phyloP scores from a whole-genome alignment of 306 rosid genomes.

The Sphenostylis stenocarpa region DNA sequence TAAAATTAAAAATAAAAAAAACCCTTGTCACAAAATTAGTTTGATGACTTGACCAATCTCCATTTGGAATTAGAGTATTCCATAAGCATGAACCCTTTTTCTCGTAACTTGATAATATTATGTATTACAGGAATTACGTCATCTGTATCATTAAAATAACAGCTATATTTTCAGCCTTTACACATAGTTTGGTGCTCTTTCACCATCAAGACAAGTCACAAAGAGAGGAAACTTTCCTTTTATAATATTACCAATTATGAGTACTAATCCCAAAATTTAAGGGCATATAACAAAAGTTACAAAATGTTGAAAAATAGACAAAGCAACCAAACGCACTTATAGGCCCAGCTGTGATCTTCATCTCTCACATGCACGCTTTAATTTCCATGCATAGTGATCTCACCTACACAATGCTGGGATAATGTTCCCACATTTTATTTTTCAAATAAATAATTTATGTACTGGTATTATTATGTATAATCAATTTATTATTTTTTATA shows the following conservation, averaged over 20 bases:
- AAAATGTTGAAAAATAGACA: slow-evolving; percentile 25
- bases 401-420: background rate
- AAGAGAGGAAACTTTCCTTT: slow-evolving; percentile 16
- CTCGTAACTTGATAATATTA: background rate
- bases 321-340: slow-evolving; percentile 15
- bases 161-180: slow-evolving; percentile 37
- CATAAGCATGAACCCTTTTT: background rate
- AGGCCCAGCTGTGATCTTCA: slow-evolving; percentile 16
- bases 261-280: slow-evolving; percentile 26
- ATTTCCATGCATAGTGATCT: background rate
- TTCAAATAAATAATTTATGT: background rate
- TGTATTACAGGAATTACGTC: slow-evolving; percentile 16
- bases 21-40: background rate
- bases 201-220: slow-evolving; percentile 29
- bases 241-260: slow-evolving; percentile 12
- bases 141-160: slow-evolving; percentile 33
- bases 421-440: background rate
- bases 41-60: background rate
- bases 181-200: slow-evolving; percentile 35
- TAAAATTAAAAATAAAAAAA: background rate
- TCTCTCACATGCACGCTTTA: slow-evolving; percentile 15
- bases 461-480: too few relatives aligned
- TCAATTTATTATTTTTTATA: too few relatives aligned
- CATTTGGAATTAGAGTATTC: background rate
- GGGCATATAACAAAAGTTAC: slow-evolving; percentile 18